phyloP scores from a whole-genome alignment of 768 basidiomycete genomes.

The Mycena indigotica region DNA sequence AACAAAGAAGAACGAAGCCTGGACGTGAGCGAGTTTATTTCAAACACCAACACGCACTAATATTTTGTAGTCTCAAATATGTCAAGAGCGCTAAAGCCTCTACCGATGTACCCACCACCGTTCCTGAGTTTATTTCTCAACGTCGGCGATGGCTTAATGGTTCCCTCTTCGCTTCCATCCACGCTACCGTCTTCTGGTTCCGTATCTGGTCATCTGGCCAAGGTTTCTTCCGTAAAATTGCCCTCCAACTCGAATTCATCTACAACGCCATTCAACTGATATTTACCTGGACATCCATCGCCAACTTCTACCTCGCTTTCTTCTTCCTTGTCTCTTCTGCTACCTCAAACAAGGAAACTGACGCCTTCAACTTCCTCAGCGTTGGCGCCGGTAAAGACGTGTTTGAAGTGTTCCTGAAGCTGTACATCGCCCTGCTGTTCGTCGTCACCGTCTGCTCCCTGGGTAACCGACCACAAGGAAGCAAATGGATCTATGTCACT shows the following conservation, averaged over 20 bases:
- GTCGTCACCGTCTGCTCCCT: conserved; percentile 84
- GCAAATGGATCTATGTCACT: conserved; percentile 80
- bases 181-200: conserved; percentile 87
- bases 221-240: conserved; percentile 78
- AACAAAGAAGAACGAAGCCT: conserved; percentile 81
- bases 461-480: conserved; percentile 90
- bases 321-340: conserved; percentile 89
- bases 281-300: conserved; percentile 93
- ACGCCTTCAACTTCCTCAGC: conserved; percentile 85
- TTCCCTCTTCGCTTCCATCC: conserved; percentile 90
- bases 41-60: background rate
- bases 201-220: conserved; percentile 94
- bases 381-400: conserved; percentile 68
- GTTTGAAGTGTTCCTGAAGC: conserved; percentile 77
- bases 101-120: conserved; percentile 91
- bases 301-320: conserved; percentile 93
- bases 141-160: conserved; percentile 89
- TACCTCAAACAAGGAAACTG: conserved; percentile 51
- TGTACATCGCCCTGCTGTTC: conserved; percentile 86
- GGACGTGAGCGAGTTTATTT: conserved; percentile 60
- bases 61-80: conserved; percentile 56
- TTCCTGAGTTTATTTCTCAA: conserved; percentile 94
- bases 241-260: conserved; percentile 82
- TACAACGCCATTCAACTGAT: conserved; percentile 88
- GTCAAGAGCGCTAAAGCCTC: conserved; percentile 93